Evolutionary conservation across 2,329 filamentous ascomycete species (phyloP).

Genomic region (Talaromyces amestolkiae): DNA sequence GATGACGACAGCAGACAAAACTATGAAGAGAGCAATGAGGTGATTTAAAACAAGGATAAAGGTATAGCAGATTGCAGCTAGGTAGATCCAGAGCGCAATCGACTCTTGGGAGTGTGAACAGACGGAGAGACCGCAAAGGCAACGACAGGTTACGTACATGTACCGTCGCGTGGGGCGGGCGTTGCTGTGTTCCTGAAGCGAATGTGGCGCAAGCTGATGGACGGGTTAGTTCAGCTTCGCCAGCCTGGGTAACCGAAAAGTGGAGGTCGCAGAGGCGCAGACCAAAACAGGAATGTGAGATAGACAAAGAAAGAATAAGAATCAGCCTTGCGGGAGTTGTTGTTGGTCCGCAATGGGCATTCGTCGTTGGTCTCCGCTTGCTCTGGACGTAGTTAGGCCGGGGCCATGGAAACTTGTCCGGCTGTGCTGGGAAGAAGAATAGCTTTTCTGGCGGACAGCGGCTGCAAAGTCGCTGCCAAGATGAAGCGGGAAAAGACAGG

Average conservation of each 20-base stretch:
- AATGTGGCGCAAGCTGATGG: constrained; percentile 48
- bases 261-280: constrained; percentile 17
- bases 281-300: constrained; percentile 6
- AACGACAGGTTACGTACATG: constrained; percentile 12
- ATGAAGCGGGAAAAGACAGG: constrained; percentile 7
- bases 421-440: background rate
- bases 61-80: background rate
- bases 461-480: background rate
- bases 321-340: constrained; percentile 17
- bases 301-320: background rate
- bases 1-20: background rate
- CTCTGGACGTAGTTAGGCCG: background rate
- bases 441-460: background rate
- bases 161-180: constrained; percentile 31
- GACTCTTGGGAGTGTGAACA: background rate
- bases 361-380: constrained; percentile 8
- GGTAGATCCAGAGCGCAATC: constrained; percentile 4
- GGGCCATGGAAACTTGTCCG: constrained; percentile 13
- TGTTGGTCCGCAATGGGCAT: constrained; percentile 3
- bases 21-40: background rate
- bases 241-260: constrained; percentile 7
- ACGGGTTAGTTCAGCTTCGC: constrained; percentile 36
- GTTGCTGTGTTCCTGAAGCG: constrained; percentile 37
- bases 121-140: background rate
- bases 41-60: background rate